A percentile compares a stretch with the other conserved stretches of the same genome.
Conservation (phyloP, 2,329 filamentous ascomycete species). For the Aurifilum marmelostoma region DNA sequence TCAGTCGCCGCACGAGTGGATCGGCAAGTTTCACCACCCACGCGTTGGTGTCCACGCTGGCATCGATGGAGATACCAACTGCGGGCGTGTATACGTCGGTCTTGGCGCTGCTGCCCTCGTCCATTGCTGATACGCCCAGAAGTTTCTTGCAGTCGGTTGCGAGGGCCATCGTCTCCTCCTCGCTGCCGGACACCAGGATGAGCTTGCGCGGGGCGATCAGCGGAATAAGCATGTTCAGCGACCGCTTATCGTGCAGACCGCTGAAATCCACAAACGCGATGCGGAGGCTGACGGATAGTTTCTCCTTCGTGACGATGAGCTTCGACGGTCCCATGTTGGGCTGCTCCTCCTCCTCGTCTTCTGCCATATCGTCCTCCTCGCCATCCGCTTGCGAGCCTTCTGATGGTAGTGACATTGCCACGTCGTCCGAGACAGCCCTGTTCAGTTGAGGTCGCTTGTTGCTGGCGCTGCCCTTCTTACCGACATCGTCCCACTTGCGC, state of each 20-base stretch:
- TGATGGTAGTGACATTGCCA: slow-evolving; percentile 43
- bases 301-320: slow-evolving; percentile 65
- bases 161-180: slow-evolving; percentile 76
- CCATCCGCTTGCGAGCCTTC: slow-evolving; percentile 43
- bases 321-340: slow-evolving; percentile 70
- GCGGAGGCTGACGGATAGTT: slow-evolving; percentile 69
- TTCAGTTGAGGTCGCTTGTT: slow-evolving; percentile 64
- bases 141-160: slow-evolving; percentile 80
- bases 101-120: slow-evolving; percentile 43
- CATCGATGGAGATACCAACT: slow-evolving; percentile 76
- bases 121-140: slow-evolving; percentile 47
- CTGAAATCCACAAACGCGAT: slow-evolving; percentile 91
- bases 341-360: slow-evolving; percentile 55
- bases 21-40: slow-evolving; percentile 94
- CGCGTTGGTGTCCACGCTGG: slow-evolving; percentile 95
- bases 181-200: slow-evolving; percentile 83
- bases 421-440: slow-evolving; percentile 49
- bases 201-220: slow-evolving; percentile 93
- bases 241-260: slow-evolving; percentile 90
- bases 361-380: slow-evolving; percentile 62
- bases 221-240: slow-evolving; percentile 91
- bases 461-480: slow-evolving; percentile 46
- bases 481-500: slow-evolving; percentile 84
- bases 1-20: slow-evolving; percentile 79
- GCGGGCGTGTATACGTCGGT: slow-evolving; percentile 81